phyloP scores from a whole-genome alignment of 305 asterid genomes.

The Striga hermonthica region DNA sequence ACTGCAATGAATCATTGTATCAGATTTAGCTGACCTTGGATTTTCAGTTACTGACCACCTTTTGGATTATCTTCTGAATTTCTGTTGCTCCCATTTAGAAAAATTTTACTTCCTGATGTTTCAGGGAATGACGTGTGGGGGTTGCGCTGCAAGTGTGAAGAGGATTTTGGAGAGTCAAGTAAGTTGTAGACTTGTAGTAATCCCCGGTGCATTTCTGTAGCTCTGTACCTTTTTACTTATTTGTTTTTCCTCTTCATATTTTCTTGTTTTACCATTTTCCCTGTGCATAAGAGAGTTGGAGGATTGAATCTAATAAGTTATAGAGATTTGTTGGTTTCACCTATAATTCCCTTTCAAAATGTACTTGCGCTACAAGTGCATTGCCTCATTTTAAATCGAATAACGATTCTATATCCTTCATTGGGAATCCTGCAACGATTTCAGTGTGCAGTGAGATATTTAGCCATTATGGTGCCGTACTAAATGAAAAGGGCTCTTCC shows the following conservation, averaged over 20 bases:
- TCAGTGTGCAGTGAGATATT: not conserved
- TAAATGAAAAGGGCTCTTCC: not conserved
- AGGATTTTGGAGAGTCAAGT: conserved; percentile 96
- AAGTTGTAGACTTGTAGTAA: conserved; percentile 40
- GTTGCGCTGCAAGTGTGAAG: conserved; percentile 75
- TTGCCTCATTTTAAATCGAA: not conserved
- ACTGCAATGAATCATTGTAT: no score
- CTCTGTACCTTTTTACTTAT: not conserved
- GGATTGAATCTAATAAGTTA: conserved; percentile 21
- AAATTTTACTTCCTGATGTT: conserved; percentile 17
- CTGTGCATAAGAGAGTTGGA: conserved; percentile 7
- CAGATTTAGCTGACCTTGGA: no score
- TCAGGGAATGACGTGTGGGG: conserved; percentile 69
- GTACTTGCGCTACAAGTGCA: conserved; percentile 7
- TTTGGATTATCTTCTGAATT: not conserved
- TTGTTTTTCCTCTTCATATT: conserved; percentile 1
- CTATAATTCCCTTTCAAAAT: not conserved
- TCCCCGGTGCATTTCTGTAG: conserved; percentile 6
- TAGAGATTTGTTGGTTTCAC: conserved; percentile 1
- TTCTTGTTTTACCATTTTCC: not conserved
- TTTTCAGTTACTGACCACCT: not conserved
- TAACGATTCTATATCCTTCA: not conserved
- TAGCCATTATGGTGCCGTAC: not conserved
- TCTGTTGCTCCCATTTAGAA: not conserved
- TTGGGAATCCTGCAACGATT: no score